These are phyloP conservation scores for Tetrahymena malaccensis DNA, from an alignment of 73 alveolate species.

Conservation along the genomic window DNA sequence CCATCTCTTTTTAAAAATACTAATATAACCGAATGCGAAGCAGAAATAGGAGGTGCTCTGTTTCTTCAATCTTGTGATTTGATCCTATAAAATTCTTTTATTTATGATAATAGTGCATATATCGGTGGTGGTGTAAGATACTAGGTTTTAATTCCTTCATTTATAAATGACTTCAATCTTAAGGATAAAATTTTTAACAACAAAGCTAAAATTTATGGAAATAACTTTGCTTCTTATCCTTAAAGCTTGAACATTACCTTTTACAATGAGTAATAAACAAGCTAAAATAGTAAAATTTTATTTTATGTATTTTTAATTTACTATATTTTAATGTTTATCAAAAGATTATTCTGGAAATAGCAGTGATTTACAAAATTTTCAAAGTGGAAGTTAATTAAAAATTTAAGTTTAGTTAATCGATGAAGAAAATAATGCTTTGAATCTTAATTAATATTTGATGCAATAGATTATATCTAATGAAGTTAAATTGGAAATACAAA, in stretches of 20 bases:
- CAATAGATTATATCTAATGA: no score
- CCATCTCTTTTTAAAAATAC: no score
- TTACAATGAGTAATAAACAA: no score
- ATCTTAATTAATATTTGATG: no score
- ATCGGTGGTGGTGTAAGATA: neutral
- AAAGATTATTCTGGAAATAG: no score
- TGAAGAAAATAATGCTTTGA: neutral
- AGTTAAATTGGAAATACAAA: no score
- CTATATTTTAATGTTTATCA: neutral
- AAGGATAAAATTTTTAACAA: neutral
- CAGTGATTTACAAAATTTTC: neutral
- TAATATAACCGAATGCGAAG: neutral
- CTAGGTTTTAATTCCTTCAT: neutral
- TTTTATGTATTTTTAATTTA: no score
- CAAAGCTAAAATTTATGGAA: neutral
- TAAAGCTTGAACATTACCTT: no score
- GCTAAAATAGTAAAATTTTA: no score
- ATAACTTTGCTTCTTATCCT: neutral
- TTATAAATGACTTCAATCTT: neutral
- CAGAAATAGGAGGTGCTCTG: neutral
- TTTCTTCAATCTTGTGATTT: neutral
- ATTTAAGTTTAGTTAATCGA: neutral
- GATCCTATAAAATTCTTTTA: neutral
- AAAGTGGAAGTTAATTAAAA: neutral
- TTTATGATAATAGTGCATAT: neutral